These are phyloP conservation scores for Tylopilus cervinicoccineus DNA, from an alignment of 768 basidiomycete species.

Conservation along the genomic window DNA sequence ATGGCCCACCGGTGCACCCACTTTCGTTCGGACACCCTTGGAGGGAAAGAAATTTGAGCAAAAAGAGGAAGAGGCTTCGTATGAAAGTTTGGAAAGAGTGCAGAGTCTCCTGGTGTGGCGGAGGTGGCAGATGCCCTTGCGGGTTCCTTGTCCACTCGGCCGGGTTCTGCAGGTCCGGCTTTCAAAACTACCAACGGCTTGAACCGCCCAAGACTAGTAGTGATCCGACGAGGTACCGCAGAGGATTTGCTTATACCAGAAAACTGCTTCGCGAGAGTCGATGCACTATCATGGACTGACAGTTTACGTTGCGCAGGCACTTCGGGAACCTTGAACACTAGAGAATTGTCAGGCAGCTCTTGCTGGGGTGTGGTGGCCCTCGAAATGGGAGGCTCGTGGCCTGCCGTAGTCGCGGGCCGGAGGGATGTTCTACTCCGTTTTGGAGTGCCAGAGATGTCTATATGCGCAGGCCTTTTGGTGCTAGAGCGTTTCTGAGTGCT, in stretches of 20 bases:
- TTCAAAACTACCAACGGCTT: constrained; percentile 9
- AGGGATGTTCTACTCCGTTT: constrained; percentile 15
- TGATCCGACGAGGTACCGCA: not conserved
- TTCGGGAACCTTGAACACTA: constrained; percentile 6
- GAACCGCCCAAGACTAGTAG: constrained; percentile 12
- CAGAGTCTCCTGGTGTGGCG: not conserved
- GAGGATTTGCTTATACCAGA: not conserved
- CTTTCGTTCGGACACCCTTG: constrained; percentile 55
- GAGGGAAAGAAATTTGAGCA: constrained; percentile 49
- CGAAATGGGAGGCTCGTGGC: not conserved
- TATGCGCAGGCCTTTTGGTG: constrained; percentile 22
- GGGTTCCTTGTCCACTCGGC: not conserved
- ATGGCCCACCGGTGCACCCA: constrained; percentile 49
- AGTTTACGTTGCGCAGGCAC: not conserved
- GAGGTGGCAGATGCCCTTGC: not conserved
- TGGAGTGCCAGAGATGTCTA: constrained; percentile 5
- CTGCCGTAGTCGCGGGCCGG: not conserved
- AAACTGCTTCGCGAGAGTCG: not conserved
- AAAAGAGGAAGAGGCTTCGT: constrained; percentile 25
- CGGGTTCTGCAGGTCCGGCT: not conserved
- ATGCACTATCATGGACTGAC: not conserved
- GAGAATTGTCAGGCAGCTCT: not conserved
- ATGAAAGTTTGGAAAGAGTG: not conserved
- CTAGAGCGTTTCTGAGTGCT: not conserved
- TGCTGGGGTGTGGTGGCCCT: not conserved